Evolutionary conservation across 257 asterid species (phyloP).

Genomic region (Solanum sparsipilum): DNA sequence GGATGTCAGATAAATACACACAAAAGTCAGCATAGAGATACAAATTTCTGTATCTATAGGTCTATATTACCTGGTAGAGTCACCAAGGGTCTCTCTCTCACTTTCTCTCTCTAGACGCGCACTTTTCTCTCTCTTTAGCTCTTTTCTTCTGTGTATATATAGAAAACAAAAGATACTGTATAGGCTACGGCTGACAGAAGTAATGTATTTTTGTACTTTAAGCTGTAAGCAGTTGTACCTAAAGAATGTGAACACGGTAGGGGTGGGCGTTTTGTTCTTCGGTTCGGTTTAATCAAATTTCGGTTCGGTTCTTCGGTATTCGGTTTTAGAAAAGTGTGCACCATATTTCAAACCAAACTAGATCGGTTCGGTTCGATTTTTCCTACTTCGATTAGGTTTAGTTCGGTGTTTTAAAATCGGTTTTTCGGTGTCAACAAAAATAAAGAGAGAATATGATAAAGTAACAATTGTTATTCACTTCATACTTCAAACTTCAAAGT

Average conservation of each 20-base stretch:
- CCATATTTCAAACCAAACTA: no score
- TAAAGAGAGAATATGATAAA: no score
- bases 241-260: background rate
- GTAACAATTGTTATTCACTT: no score
- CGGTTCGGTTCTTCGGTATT: no score
- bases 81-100: background rate
- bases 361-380: no score
- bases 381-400: no score
- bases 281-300: no score
- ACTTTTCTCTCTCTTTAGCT: background rate
- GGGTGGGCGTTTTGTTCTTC: no score
- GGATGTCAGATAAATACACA: background rate
- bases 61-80: background rate
- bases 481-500: no score
- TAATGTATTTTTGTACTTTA: background rate
- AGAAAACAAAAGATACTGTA: background rate
- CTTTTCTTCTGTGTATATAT: background rate
- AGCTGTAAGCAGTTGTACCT: background rate
- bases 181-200: background rate
- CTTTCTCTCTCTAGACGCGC: background rate
- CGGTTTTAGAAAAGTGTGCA: no score
- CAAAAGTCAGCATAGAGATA: background rate
- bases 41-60: background rate
- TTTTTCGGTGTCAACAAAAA: no score
- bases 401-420: no score